Evolutionary conservation across 2,329 filamentous ascomycete genomes (phyloP), one percentile per base, ranked within the genome.

Genomic region (Trichoderma atroviride): DNA sequence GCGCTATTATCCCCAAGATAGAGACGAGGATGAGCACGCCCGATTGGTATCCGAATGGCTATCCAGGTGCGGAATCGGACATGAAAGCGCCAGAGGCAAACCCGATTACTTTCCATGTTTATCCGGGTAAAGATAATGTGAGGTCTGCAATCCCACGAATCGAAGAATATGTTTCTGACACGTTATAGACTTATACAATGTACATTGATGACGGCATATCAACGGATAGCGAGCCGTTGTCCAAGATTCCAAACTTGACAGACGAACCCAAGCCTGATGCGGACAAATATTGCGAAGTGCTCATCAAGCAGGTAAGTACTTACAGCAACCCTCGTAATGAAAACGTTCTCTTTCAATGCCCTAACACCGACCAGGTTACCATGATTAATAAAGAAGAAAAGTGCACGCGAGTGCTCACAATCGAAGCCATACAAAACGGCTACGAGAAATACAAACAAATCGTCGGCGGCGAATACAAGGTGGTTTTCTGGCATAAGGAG

Each of bases 401-500:
- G 7, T 43, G 40, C 40, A 43, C 40, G 6, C 40, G 40, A 43
- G 19, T 43, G 40, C 40, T 43, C 16, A 43, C 40, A 43, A 43
- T 43, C 16, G 40, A 43, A 43, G 40, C 40, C 40, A 43, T 43
- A n/a, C 40, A 19, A 9, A 43, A 43, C 14, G 40, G 40, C 40
- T 43, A 43, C 19, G 40, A 43, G 6, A 43, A 43, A n/a, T 43
- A 43, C 40, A 19, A 43, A n/a, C 40, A 43, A 3, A 68, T 70
- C 7, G 31, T 74, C 1, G 71, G 71, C 5, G 61, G 37, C 0
- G 37, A 73, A 37, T 74, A 74, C 69, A 74, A 52, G 0, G 13
- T 73, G 4, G 66, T 71, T 9, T 73, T 74, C 31, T 74, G 72
- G 73, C 73, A 74, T 58, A 58, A 29, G 19, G 55, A 58, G 10